Percentiles rank a stretch among this genome's conserved stretches.
Evolutionary conservation across 257 asterid species (phyloP).

Genomic region (Solanum bulbocastanum): DNA sequence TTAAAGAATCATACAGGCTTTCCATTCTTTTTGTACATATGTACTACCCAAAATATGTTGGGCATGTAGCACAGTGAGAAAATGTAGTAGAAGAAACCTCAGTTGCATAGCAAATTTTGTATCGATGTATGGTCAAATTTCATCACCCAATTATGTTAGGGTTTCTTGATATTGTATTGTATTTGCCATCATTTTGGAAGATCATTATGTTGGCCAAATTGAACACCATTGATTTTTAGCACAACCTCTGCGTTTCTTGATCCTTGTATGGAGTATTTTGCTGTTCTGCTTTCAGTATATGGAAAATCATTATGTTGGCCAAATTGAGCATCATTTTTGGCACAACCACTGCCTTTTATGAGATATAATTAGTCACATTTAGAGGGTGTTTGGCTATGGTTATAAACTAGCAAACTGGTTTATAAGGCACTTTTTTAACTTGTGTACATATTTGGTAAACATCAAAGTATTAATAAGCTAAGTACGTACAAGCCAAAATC

Average conservation of each 20-base stretch:
- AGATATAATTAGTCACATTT: neutral
- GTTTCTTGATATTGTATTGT: neutral
- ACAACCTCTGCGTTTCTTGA: neutral
- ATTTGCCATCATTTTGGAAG: neutral
- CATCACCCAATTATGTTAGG: neutral
- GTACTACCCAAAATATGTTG: neutral
- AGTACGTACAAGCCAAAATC: neutral
- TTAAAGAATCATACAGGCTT: neutral
- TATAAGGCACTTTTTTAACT: neutral
- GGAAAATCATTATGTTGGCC: neutral
- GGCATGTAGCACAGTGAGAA: conserved; percentile 1
- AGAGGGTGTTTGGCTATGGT: neutral
- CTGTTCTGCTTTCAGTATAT: neutral
- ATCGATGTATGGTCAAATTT: neutral
- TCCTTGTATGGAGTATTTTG: neutral
- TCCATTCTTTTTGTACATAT: conserved; percentile 19
- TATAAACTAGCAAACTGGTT: neutral
- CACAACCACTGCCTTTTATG: neutral
- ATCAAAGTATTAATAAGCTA: neutral
- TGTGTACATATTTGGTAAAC: neutral
- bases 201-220: neutral
- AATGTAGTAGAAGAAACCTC: conserved; percentile 2
- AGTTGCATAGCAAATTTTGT: neutral
- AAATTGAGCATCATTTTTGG: neutral
- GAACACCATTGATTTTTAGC: neutral